Conservation (phyloP, 1,284 basidiomycete genomes). For the Naganishia albida region DNA sequence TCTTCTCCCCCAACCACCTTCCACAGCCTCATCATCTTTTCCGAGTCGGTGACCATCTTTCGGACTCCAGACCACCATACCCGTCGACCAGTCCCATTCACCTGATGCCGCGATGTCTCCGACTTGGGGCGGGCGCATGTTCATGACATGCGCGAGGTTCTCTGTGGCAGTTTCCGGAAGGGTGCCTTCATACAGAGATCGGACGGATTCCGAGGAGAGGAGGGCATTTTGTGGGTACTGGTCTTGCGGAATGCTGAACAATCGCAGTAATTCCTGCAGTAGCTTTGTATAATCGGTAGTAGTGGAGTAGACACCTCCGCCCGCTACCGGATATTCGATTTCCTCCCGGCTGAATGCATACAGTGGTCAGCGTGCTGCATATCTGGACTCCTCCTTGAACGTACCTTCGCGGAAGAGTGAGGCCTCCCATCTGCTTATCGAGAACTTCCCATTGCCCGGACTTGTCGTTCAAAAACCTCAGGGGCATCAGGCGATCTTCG, state of each 20-base stretch:
- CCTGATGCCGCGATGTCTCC: constrained; percentile 27
- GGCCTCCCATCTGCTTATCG: constrained; percentile 34
- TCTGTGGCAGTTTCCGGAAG: constrained; percentile 33
- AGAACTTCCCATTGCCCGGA: constrained; percentile 36
- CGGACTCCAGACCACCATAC: constrained; percentile 37
- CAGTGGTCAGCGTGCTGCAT: background rate
- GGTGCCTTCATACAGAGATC: constrained; percentile 38
- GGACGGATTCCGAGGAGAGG: constrained; percentile 36
- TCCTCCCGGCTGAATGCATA: constrained; percentile 31
- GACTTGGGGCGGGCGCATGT: constrained; percentile 18
- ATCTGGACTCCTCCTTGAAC: background rate
- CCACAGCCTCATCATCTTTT: background rate
- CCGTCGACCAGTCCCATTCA: constrained; percentile 46
- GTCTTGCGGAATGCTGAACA: constrained; percentile 34
- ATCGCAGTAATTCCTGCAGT: constrained; percentile 41
- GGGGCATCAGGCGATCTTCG: constrained; percentile 32
- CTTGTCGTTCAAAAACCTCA: constrained; percentile 4
- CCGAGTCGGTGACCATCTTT: constrained; percentile 31
- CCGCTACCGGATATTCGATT: constrained; percentile 45
- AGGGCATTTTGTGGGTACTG: constrained; percentile 26
- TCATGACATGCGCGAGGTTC: constrained; percentile 33
- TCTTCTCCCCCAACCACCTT: constrained; percentile 37
- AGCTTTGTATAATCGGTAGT: constrained; percentile 40
- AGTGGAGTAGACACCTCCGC: constrained; percentile 44
- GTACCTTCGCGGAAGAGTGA: constrained; percentile 39